Conservation (phyloP, 164 flowering plant species). For the Annona squamosa region DNA sequence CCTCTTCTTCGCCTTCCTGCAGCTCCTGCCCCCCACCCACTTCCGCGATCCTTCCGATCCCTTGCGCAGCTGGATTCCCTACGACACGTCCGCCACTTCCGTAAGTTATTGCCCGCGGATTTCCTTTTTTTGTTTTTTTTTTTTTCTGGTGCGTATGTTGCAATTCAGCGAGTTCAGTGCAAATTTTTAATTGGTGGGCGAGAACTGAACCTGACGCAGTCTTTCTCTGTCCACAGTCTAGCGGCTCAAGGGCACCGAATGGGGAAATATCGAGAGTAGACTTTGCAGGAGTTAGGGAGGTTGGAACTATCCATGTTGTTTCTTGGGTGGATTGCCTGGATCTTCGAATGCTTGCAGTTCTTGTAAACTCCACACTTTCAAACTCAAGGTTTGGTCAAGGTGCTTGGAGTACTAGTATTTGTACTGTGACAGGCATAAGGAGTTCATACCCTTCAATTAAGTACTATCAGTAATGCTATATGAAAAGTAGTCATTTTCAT, state of each 20-base stretch:
- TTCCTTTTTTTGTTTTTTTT: not conserved
- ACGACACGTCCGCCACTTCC: constrained; percentile 5
- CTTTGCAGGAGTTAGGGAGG: constrained; percentile 1
- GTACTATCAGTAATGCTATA: not conserved
- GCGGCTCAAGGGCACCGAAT: not conserved
- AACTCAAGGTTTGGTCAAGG: constrained; percentile 22
- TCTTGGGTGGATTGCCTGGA: constrained; percentile 37
- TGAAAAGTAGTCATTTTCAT: not conserved
- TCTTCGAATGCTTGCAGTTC: constrained; percentile 30
- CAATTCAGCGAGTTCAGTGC: not conserved
- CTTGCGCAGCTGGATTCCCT: constrained; percentile 26
- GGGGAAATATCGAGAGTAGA: not conserved
- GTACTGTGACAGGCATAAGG: not conserved
- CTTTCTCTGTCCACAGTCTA: constrained; percentile 2
- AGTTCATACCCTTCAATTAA: not conserved
- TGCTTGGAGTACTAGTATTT: not conserved
- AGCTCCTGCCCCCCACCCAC: constrained; percentile 29
- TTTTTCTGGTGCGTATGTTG: not conserved
- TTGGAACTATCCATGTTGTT: constrained; percentile 23
- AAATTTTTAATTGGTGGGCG: not conserved
- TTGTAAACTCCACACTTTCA: constrained; percentile 28
- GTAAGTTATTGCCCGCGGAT: not conserved
- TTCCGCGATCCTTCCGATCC: constrained; percentile 27
- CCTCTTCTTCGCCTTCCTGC: constrained; percentile 20
- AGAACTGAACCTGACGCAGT: not conserved